These are phyloP conservation scores for Hordeum marinum DNA, from an alignment of 176 grass and related monocot species.

Conservation along the genomic window DNA sequence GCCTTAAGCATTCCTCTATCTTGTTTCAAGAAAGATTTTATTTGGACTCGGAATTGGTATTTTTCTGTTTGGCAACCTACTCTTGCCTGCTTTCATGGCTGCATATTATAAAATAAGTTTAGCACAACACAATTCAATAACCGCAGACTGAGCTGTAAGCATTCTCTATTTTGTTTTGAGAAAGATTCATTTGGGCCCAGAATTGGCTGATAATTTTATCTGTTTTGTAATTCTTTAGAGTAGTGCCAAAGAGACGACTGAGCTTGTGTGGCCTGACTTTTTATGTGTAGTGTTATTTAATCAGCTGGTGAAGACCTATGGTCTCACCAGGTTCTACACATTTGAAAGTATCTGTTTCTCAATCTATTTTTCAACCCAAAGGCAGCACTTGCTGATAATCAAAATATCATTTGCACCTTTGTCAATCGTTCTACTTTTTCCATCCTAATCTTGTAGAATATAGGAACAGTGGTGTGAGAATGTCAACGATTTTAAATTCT, in stretches of 20 bases:
- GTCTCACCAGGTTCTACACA: not conserved
- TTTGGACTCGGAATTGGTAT: not conserved
- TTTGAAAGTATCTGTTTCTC: not conserved
- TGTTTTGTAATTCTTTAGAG: slow-evolving; percentile 19
- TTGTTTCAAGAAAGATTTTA: not conserved
- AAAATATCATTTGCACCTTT: not conserved
- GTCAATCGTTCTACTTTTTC: not conserved
- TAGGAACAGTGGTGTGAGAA: slow-evolving; percentile 5
- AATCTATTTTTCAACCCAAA: not conserved
- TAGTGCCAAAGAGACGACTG: not conserved
- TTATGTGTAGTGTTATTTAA: not conserved
- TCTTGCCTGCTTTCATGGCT: not conserved
- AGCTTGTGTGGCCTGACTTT: not conserved
- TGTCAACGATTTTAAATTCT: not conserved
- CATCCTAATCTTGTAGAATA: not conserved
- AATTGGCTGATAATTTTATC: not conserved
- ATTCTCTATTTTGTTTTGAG: not conserved
- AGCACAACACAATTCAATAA: not conserved
- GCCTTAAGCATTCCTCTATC: not conserved
- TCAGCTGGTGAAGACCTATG: not conserved
- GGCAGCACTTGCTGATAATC: not conserved
- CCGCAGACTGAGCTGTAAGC: not conserved
- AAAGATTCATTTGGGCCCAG: not conserved
- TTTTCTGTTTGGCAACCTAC: not conserved
- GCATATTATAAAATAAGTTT: not conserved